Conservation (phyloP, 2,329 filamentous ascomycete species). For the Colletotrichum magnum region DNA sequence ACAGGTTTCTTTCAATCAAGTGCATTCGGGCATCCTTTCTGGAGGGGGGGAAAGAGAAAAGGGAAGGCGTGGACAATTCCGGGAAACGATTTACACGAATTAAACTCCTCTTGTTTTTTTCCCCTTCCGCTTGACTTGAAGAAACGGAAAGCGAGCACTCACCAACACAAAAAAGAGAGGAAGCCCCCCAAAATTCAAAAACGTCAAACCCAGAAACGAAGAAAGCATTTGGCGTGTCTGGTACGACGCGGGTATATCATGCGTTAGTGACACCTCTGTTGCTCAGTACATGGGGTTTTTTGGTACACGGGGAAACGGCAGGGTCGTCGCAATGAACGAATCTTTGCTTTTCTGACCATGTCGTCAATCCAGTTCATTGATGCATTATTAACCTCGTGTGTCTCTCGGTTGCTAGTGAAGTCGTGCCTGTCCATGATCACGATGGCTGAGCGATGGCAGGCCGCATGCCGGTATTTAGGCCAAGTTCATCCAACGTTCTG, state of each 20-base stretch:
- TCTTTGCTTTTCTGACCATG: constrained; percentile 23
- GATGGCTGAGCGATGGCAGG: no score
- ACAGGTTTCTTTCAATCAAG: constrained; percentile 33
- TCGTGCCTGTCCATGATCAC: no score
- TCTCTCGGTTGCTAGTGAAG: no score
- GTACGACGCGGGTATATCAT: constrained; percentile 17
- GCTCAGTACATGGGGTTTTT: constrained; percentile 21
- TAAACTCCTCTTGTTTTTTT: constrained; percentile 10
- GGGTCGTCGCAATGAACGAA: constrained; percentile 38
- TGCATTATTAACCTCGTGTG: no score
- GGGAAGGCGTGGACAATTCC: constrained; percentile 20
- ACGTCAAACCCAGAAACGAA: constrained; percentile 25
- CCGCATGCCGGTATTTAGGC: no score
- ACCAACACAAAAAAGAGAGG: constrained; percentile 26
- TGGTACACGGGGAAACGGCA: constrained; percentile 24
- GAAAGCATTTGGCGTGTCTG: constrained; percentile 17
- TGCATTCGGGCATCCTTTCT: constrained; percentile 32
- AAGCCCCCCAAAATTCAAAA: constrained; percentile 21
- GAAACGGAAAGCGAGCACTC: constrained; percentile 16
- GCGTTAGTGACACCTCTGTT: constrained; percentile 26
- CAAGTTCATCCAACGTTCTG: no score
- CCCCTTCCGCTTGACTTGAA: constrained; percentile 27
- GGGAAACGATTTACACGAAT: constrained; percentile 36
- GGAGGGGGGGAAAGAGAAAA: constrained; percentile 16
- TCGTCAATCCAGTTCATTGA: constrained; percentile 5